phyloP scores from a whole-genome alignment of 164 flowering plant genomes.

The Tetrastigma voinierianum region DNA sequence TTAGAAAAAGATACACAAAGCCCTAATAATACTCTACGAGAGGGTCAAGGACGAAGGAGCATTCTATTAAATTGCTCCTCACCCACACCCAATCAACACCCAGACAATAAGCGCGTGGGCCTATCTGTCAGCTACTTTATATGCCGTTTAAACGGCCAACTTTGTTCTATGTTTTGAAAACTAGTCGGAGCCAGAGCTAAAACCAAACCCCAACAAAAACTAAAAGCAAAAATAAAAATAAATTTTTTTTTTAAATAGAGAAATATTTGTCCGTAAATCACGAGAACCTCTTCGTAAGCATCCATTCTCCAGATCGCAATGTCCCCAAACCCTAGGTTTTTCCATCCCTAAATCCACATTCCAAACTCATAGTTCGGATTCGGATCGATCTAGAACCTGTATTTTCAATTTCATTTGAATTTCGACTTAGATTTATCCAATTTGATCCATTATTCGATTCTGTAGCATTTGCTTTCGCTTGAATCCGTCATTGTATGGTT shows the following conservation, averaged over 20 bases:
- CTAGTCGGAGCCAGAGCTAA: not conserved
- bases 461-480: not conserved
- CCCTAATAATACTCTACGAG: too few species aligned
- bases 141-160: conserved; percentile 8
- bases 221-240: not conserved
- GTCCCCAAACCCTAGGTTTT: not conserved
- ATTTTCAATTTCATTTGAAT: not conserved
- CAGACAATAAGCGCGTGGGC: not conserved
- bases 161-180: not conserved
- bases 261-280: conserved; percentile 4
- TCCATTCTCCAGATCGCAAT: conserved; percentile 2
- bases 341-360: not conserved
- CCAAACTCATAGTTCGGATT: not conserved
- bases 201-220: not conserved
- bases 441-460: not conserved
- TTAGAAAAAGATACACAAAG: too few species aligned
- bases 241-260: not conserved
- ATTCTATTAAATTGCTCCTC: not conserved
- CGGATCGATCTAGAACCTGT: not conserved
- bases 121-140: not conserved
- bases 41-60: not conserved
- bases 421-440: not conserved
- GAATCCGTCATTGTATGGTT: not conserved
- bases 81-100: not conserved
- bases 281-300: not conserved